Evolutionary conservation across 176 grass and related monocot species (phyloP).

Genomic region (Miscanthus lutarioriparius): DNA sequence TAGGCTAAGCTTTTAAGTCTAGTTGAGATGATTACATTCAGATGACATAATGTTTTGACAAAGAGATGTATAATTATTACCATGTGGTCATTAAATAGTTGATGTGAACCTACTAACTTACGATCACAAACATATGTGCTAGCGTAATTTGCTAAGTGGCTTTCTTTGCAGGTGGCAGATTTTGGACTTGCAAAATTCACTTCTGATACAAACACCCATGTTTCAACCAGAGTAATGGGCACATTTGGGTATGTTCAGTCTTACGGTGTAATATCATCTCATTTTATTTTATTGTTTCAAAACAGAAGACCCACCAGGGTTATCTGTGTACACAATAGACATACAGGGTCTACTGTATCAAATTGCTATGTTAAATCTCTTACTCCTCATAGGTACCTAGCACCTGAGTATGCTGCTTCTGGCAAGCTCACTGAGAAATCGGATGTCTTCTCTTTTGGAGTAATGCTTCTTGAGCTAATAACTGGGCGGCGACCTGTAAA

Average conservation of each 20-base stretch:
- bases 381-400: constrained; percentile 71
- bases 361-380: constrained; percentile 17
- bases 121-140: neutral
- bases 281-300: constrained; percentile 3
- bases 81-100: constrained; percentile 31
- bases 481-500: constrained; percentile 85
- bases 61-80: neutral
- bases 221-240: constrained; percentile 95
- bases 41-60: constrained; percentile 2
- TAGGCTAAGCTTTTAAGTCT: constrained; percentile 3
- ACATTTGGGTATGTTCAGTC: constrained; percentile 77
- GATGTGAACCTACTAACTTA: constrained; percentile 24
- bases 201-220: constrained; percentile 80
- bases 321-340: neutral
- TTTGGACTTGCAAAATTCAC: constrained; percentile 94
- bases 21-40: constrained; percentile 24
- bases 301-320: neutral
- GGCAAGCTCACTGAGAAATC: constrained; percentile 96
- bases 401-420: constrained; percentile 96
- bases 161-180: constrained; percentile 81
- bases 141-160: constrained; percentile 11
- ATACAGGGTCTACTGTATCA: neutral
- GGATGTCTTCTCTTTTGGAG: constrained; percentile 93
- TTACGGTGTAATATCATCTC: constrained; percentile 13
- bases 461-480: constrained; percentile 98